Evolutionary conservation across 176 grass and related monocot genomes (phyloP), one percentile per base, ranked within the genome.

Genomic region (Tillandsia leiboldiana): DNA sequence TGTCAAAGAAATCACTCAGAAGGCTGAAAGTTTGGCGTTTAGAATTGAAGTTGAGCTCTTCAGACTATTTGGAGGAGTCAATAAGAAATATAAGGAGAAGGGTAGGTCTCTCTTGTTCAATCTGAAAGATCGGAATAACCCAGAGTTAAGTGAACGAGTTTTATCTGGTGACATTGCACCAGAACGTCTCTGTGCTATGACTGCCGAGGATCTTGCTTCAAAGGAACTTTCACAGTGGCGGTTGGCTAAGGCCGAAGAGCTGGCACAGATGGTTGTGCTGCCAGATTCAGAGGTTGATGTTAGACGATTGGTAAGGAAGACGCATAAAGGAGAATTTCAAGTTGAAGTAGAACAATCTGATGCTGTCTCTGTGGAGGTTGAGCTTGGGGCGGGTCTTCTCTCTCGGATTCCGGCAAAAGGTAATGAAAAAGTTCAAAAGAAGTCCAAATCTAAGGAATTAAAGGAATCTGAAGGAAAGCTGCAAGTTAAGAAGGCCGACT

Each of bases 81-180:
- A 78, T 77, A 96, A 91, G 84, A 91, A 87, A 77, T 96, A 91
- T 59, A 96, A 81, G 72, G 88, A 96, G 73, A 91, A 91, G 72
- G 88, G 73, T 73, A 85, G 86, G 69, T 91, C 88, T 17, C 81
- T 91, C 50, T 70, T 87, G 67, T 96, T 89, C 51, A 96, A 91
- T 72, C 70, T 96, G 81, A 91, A 91, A 77, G 88, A 91, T 75
- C 84, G 56, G 64, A 84, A 33, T 49, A 91, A 96, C 54, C 88
- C 86, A 48, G 81, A 73, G 57, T 71, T 96, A 71, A 86, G 76
- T 26, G 76, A 78, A 63, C 70, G 58, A 50, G 92, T 91, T 18
- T 91, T 96, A 50, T 88, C 88, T 66, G 83, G 88, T 51, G 78
- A 80, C 17, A 85, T 96, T 80, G 51, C 80, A 70, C 86, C 88